These are phyloP conservation scores for Leishmania guyanensis DNA, from an alignment of 208 protist genomes.

Conservation along the genomic window DNA sequence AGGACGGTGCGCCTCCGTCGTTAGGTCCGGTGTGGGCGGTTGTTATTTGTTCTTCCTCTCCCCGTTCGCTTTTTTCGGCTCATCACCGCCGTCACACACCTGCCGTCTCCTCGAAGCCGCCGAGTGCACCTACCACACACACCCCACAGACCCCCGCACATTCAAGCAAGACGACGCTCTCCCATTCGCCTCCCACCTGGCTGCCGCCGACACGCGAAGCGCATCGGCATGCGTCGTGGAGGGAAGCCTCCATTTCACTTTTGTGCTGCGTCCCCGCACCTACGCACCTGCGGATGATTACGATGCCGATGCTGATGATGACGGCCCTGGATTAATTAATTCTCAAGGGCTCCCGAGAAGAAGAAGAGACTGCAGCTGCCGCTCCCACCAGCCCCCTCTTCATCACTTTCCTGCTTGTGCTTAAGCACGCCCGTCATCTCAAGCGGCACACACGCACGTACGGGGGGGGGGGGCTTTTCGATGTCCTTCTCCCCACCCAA, in stretches of 20 bases:
- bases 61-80: too few relatives aligned
- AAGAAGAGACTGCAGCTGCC: not conserved
- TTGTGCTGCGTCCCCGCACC: not conserved
- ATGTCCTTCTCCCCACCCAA: not conserved
- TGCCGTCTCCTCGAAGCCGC: too few relatives aligned
- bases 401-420: not conserved
- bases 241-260: not conserved
- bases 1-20: too few relatives aligned
- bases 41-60: too few relatives aligned
- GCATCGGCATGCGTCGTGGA: not conserved
- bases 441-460: not conserved
- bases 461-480: not conserved
- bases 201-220: not conserved
- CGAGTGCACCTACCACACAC: not conserved
- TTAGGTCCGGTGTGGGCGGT: too few relatives aligned
- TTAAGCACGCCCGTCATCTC: not conserved
- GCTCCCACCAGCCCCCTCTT: not conserved
- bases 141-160: too few relatives aligned
- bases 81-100: too few relatives aligned
- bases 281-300: not conserved
- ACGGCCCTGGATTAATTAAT: not conserved
- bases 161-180: not conserved
- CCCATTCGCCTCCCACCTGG: too few relatives aligned
- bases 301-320: not conserved
- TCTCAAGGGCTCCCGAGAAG: not conserved